Evolutionary conservation across 192 early-diverging fungal species (phyloP).

Genomic region (Umbelopsis sp.): DNA sequence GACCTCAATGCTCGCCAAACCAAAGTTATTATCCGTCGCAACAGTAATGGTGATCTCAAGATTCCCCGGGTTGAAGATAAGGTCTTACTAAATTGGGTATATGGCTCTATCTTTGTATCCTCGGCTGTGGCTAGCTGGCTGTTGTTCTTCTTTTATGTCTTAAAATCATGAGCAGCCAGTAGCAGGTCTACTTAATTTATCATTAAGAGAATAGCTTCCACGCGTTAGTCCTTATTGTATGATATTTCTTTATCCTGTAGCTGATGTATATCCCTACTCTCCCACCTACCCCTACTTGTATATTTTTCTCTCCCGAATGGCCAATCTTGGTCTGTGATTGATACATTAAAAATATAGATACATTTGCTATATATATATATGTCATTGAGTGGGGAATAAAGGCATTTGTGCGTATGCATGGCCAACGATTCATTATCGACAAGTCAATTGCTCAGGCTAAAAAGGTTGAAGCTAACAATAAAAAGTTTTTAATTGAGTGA

Average conservation of each 20-base stretch:
- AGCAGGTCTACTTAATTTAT: too few relatives aligned
- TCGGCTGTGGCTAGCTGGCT: constrained; percentile 33
- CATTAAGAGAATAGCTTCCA: too few relatives aligned
- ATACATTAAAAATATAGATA: constrained; percentile 5
- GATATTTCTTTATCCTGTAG: background rate
- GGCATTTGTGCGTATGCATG: too few relatives aligned
- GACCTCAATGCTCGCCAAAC: constrained; percentile 24
- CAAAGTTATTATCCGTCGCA: background rate
- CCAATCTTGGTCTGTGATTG: background rate
- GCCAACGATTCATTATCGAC: too few relatives aligned
- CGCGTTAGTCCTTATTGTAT: background rate
- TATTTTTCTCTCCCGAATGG: background rate
- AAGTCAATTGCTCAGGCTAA: too few relatives aligned
- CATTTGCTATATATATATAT: background rate
- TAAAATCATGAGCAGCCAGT: background rate
- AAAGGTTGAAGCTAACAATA: too few relatives aligned
- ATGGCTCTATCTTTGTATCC: constrained; percentile 29
- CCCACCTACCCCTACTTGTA: background rate
- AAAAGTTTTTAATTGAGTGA: too few relatives aligned
- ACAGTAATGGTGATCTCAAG: background rate
- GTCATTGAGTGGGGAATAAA: too few relatives aligned
- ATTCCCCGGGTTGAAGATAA: background rate
- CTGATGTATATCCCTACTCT: too few relatives aligned
- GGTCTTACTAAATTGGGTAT: constrained; percentile 26
- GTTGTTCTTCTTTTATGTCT: constrained; percentile 38